A percentile compares a stretch with the other conserved stretches of the same genome.
phyloP scores from a whole-genome alignment of 1,139 yeast genomes.

The Saccharomyces pastorianus region DNA sequence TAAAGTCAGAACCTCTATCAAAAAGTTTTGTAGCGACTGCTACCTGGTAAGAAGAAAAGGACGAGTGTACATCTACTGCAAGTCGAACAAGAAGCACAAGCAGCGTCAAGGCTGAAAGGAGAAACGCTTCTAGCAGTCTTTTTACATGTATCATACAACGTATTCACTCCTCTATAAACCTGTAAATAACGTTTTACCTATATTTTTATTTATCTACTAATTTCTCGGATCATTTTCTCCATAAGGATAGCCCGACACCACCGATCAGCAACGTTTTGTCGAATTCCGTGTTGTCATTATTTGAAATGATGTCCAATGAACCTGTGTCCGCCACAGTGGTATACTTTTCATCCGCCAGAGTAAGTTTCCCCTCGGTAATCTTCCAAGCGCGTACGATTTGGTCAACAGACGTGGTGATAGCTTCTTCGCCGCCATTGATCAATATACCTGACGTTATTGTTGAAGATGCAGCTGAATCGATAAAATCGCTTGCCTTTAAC shows the following conservation, averaged over 20 bases:
- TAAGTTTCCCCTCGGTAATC: slow-evolving; percentile 30
- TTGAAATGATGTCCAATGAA: slow-evolving; percentile 40
- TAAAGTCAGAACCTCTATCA: slow-evolving; percentile 75
- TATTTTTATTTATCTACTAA: too few relatives aligned
- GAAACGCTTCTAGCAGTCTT: too few relatives aligned
- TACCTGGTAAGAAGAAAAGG: slow-evolving; percentile 91
- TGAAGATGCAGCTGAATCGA: slow-evolving; percentile 67
- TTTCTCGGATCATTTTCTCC: slow-evolving; percentile 30
- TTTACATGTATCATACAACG: background rate
- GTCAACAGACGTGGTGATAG: slow-evolving; percentile 52
- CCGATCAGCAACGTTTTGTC: slow-evolving; percentile 40
- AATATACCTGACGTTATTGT: slow-evolving; percentile 63
- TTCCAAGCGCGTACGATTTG: slow-evolving; percentile 68
- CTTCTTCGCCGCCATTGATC: slow-evolving; percentile 21
- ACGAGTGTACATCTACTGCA: slow-evolving; percentile 85
- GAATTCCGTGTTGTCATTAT: slow-evolving; percentile 26
- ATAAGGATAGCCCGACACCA: slow-evolving; percentile 63
- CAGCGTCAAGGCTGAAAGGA: slow-evolving; percentile 78
- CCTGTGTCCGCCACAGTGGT: slow-evolving; percentile 93
- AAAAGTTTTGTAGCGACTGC: slow-evolving; percentile 86
- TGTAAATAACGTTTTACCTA: too few relatives aligned
- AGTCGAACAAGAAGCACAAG: slow-evolving; percentile 87
- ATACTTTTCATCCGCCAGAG: slow-evolving; percentile 40
- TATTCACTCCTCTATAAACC: background rate
- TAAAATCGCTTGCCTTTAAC: slow-evolving; percentile 30